Percentiles rank a stretch among this genome's conserved stretches.
Conservation (phyloP, 2,329 filamentous ascomycete genomes). For the Pezicula rhizophila region DNA sequence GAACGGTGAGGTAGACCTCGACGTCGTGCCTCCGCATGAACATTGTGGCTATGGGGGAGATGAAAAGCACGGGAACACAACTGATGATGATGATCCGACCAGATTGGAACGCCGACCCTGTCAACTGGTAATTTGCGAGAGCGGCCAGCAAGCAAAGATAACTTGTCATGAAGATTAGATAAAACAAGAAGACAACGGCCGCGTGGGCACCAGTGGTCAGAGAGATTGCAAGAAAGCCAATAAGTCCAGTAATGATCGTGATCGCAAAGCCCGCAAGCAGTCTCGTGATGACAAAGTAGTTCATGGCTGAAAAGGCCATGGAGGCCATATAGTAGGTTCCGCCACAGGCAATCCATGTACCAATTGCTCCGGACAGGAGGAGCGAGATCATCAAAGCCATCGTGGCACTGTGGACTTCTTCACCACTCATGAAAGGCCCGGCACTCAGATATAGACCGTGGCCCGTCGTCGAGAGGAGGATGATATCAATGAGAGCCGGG, state of each 20-base stretch:
- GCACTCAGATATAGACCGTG: conserved; percentile 56
- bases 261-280: conserved; percentile 43
- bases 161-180: conserved; percentile 49
- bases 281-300: conserved; percentile 34
- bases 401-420: conserved; percentile 46
- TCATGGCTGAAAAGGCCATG: conserved; percentile 43
- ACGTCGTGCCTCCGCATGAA: conserved; percentile 47
- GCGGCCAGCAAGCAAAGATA: conserved; percentile 53
- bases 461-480: conserved; percentile 51
- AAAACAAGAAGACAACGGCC: conserved; percentile 53
- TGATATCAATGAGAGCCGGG: conserved; percentile 55
- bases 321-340: conserved; percentile 56
- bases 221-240: conserved; percentile 45
- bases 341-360: conserved; percentile 57
- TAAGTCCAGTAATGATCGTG: conserved; percentile 31
- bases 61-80: conserved; percentile 48
- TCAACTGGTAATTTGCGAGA: conserved; percentile 27
- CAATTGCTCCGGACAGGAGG: conserved; percentile 53
- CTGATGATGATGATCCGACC: conserved; percentile 47
- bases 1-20: conserved; percentile 47
- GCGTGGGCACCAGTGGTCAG: conserved; percentile 35
- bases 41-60: conserved; percentile 50
- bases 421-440: conserved; percentile 39
- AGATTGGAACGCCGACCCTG: conserved; percentile 18
- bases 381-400: conserved; percentile 53